Evolutionary conservation across 495 filamentous ascomycete species (phyloP), one percentile per base, ranked within the genome.

Genomic region (Lindgomyces ingoldianus): DNA sequence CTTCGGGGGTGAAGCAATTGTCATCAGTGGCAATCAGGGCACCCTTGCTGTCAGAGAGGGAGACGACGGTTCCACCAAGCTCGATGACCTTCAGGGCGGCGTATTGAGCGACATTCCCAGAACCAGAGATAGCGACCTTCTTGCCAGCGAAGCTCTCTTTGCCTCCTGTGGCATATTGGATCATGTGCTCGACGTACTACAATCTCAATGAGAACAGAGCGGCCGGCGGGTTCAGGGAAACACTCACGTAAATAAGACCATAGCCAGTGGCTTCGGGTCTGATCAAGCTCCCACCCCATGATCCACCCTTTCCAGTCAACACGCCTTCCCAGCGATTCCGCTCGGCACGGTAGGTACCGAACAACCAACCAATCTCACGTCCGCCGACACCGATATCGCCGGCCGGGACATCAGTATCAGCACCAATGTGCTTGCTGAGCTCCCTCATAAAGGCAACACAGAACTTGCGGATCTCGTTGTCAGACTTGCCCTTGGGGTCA

Each of bases 31-130:
- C 86, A 74, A 98, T 77, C 62, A 98, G 81, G 51, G 85, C 77
- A 64, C 94, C 94, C 81, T 91, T 87, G 75, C 86, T 90, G 83
- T 98, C 94, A 68, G 93, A 97, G 63, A 98, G 89, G 19, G 94
- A 96, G 73, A 97, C 81, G 60, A 98, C 89, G 61, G 83, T 94
- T 56, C 88, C 94, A 67, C 94, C 94, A 65, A 97, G 90, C 82
- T 98, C 93, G 74, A 97, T 92, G 77, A 85, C 88, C 82, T 98
- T 98, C 63, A 98, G 87, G 9, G 94, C 94, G 19, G 94, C 92
- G 82, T 93, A 98, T 82, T 98, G 94, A 51, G 94, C 94, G 52
- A 98, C 94, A 81, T 98, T 98, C 60, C 94, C 94, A 64, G 94
- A 98, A 57, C 94, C 94, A 45, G 94, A 96, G 80, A 98, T 89